A percentile compares a stretch with the other conserved stretches of the same genome.
phyloP scores from a whole-genome alignment of 176 grass and related monocot species.

The Avena atlantica region DNA sequence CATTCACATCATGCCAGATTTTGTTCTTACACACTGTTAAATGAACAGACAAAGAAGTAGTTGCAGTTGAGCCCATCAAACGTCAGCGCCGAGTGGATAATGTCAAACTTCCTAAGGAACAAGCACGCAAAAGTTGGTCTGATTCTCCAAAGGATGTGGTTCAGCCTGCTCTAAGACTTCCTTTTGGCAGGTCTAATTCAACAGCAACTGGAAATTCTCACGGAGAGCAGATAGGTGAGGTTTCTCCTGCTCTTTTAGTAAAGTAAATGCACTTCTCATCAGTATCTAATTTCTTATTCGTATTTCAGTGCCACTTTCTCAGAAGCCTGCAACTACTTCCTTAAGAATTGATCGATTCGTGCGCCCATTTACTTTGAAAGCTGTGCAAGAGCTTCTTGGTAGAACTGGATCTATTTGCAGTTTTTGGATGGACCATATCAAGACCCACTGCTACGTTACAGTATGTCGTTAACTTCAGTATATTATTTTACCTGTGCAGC shows the following conservation, averaged over 20 bases:
- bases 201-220: constrained; percentile 48
- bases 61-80: constrained; percentile 56
- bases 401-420: constrained; percentile 73
- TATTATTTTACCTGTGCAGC: constrained; percentile 2
- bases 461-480: constrained; percentile 48
- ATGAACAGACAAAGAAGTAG: constrained; percentile 50
- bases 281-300: constrained; percentile 21
- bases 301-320: constrained; percentile 68
- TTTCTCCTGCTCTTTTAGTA: neutral
- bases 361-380: constrained; percentile 89
- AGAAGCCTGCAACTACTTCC: constrained; percentile 75
- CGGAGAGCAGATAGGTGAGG: constrained; percentile 69
- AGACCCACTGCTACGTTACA: constrained; percentile 90
- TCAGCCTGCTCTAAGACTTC: constrained; percentile 39
- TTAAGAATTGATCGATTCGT: constrained; percentile 77
- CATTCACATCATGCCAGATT: neutral
- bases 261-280: neutral
- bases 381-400: constrained; percentile 78
- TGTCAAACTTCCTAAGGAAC: constrained; percentile 50
- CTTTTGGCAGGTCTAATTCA: constrained; percentile 55
- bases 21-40: constrained; percentile 38
- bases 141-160: constrained; percentile 51
- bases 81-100: constrained; percentile 46
- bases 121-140: constrained; percentile 41
- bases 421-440: constrained; percentile 96